phyloP scores from a whole-genome alignment of 2,329 filamentous ascomycete species.

The Capronia epimyces region DNA sequence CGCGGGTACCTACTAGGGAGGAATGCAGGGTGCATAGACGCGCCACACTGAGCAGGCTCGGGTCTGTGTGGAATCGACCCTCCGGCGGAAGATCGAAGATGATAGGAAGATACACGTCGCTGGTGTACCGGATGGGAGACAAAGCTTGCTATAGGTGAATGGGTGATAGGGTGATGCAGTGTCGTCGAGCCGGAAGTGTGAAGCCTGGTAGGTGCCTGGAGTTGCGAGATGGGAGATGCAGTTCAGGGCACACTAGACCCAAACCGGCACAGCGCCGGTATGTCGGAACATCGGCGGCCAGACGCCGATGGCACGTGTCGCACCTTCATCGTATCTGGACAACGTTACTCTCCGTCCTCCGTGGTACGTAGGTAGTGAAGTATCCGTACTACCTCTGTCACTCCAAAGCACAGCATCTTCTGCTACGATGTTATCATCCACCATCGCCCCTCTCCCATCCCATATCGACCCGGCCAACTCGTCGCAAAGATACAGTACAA shows the following conservation, averaged over 20 bases:
- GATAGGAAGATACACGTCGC: background rate
- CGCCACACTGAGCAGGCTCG: background rate
- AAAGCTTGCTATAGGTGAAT: background rate
- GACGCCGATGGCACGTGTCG: background rate
- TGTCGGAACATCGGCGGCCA: conserved; percentile 12
- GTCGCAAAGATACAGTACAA: too few species aligned
- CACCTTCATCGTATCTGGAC: background rate
- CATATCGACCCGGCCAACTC: too few species aligned
- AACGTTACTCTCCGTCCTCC: background rate
- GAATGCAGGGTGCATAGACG: background rate
- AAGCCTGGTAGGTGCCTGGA: background rate
- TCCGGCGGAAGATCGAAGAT: too few species aligned
- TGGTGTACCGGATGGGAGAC: background rate
- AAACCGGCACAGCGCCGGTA: conserved; percentile 1
- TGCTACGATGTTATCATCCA: too few species aligned
- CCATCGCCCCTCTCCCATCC: too few species aligned
- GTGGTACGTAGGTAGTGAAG: too few species aligned
- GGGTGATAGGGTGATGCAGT: background rate
- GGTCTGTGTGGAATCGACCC: background rate
- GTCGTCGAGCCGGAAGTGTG: background rate
- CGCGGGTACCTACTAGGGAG: background rate
- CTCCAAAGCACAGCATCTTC: too few species aligned
- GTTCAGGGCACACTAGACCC: too few species aligned
- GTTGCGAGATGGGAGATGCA: background rate
- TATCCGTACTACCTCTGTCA: too few species aligned